Percentiles rank a stretch among this genome's conserved stretches.
phyloP scores from a whole-genome alignment of 2,329 filamentous ascomycete species.

The Aspergillus sp. region DNA sequence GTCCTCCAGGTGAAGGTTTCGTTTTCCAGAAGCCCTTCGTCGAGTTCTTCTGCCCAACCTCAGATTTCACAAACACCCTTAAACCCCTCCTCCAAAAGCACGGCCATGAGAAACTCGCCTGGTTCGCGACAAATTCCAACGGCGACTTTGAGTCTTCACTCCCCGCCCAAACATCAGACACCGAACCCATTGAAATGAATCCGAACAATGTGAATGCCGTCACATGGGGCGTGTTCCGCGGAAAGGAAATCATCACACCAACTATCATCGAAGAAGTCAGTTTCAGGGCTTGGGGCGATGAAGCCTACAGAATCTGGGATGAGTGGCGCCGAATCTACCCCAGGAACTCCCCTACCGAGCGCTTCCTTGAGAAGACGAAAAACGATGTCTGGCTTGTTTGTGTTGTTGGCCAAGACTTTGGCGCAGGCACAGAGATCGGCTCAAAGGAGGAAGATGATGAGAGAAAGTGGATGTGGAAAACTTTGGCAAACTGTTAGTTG shows the following conservation, averaged over 20 bases:
- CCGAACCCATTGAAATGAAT: slow-evolving; percentile 35
- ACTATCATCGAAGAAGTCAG: slow-evolving; percentile 96
- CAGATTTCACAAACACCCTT: slow-evolving; percentile 67
- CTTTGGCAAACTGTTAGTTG: slow-evolving; percentile 31
- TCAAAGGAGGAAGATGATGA: slow-evolving; percentile 41
- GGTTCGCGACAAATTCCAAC: slow-evolving; percentile 77
- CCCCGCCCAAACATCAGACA: slow-evolving; percentile 26
- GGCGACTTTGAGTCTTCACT: slow-evolving; percentile 73
- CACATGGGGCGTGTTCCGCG: slow-evolving; percentile 93
- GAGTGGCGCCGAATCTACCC: slow-evolving; percentile 92
- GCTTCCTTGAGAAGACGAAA: slow-evolving; percentile 66
- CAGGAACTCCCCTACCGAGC: slow-evolving; percentile 68
- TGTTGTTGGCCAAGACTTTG: slow-evolving; percentile 49
- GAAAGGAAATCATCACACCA: slow-evolving; percentile 93
- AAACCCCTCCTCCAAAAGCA: slow-evolving; percentile 60
- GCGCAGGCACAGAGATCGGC: slow-evolving; percentile 40
- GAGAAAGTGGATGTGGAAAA: slow-evolving; percentile 41
- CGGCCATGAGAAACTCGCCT: slow-evolving; percentile 70
- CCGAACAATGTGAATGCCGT: slow-evolving; percentile 78
- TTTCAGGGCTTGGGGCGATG: slow-evolving; percentile 91
- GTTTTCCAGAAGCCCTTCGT: slow-evolving; percentile 99
- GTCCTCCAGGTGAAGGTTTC: slow-evolving; percentile 78
- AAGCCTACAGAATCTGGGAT: slow-evolving; percentile 91
- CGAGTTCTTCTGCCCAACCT: slow-evolving; percentile 81
- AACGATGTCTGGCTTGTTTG: slow-evolving; percentile 86